phyloP scores from a whole-genome alignment of 805 yeast genomes.

The Cyberlindnera saturnus region DNA sequence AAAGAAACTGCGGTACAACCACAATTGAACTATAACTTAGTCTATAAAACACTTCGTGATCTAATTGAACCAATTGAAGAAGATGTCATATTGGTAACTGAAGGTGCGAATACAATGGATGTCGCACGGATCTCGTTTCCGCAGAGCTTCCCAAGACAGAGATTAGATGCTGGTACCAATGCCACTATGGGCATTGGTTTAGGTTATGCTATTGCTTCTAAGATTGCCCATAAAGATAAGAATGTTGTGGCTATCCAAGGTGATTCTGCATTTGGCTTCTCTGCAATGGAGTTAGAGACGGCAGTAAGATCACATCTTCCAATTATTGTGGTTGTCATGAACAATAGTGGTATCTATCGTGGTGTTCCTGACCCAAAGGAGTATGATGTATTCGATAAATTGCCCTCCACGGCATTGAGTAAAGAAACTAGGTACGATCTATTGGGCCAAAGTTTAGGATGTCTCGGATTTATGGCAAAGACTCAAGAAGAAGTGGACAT shows the following conservation, averaged over 20 bases:
- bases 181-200: constrained; percentile 76
- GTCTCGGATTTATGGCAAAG: constrained; percentile 41
- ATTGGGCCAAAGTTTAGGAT: constrained; percentile 52
- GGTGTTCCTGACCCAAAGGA: constrained; percentile 40
- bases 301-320: constrained; percentile 50
- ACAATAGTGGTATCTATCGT: constrained; percentile 68
- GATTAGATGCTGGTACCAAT: constrained; percentile 70
- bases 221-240: constrained; percentile 36
- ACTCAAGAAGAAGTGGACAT: constrained; percentile 34
- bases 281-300: constrained; percentile 70
- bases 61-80: constrained; percentile 26
- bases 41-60: constrained; percentile 42
- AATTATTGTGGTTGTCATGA: constrained; percentile 57
- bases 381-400: constrained; percentile 19
- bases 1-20: constrained; percentile 26
- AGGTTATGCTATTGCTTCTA: constrained; percentile 65
- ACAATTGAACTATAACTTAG: constrained; percentile 44
- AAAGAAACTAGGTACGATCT: constrained; percentile 51
- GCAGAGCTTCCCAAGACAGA: constrained; percentile 41
- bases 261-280: constrained; percentile 74
- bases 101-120: constrained; percentile 81
- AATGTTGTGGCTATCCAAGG: constrained; percentile 60
- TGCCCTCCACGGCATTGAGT: constrained; percentile 58
- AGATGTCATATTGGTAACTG: constrained; percentile 44
- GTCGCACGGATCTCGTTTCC: constrained; percentile 58